Evolutionary conservation across 2,329 filamentous ascomycete species (phyloP).

Genomic region (Dothistroma pini): DNA sequence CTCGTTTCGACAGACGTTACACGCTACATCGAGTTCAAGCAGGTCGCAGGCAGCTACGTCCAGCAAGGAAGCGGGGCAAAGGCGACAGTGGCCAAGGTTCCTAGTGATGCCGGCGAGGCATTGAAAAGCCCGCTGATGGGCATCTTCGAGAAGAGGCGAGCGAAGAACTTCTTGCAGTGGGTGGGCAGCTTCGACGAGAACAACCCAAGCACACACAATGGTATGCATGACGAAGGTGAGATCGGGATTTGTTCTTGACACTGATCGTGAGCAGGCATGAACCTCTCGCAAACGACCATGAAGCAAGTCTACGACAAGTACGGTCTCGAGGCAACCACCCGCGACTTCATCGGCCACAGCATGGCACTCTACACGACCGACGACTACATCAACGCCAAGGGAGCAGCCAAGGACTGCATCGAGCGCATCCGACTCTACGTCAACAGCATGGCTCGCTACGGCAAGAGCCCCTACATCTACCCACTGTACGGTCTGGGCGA

Average conservation of each 20-base stretch:
- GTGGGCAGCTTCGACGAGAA: conserved; percentile 79
- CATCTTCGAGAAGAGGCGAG: conserved; percentile 93
- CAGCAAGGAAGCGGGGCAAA: conserved; percentile 80
- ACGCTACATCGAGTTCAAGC: conserved; percentile 53
- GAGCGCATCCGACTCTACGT: conserved; percentile 93
- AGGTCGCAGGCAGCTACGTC: conserved; percentile 90
- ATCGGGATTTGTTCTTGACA: background rate
- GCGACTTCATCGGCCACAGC: conserved; percentile 95
- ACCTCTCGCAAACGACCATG: conserved; percentile 78
- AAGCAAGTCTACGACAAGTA: conserved; percentile 99
- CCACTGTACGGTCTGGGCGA: conserved; percentile 96
- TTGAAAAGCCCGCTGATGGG: conserved; percentile 93
- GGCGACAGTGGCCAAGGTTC: conserved; percentile 94
- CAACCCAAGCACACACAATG: conserved; percentile 83
- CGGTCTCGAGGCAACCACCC: conserved; percentile 79
- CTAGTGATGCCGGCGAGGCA: conserved; percentile 86
- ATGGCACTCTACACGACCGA: conserved; percentile 96
- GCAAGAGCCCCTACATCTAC: conserved; percentile 99
- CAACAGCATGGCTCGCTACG: conserved; percentile 95
- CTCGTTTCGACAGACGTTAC: conserved; percentile 84
- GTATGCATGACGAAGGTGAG: conserved; percentile 45
- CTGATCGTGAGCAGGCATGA: conserved; percentile 56
- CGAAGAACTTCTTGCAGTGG: conserved; percentile 97
- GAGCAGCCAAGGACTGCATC: conserved; percentile 77
- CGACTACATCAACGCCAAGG: conserved; percentile 71